phyloP scores from a whole-genome alignment of 305 asterid genomes.

The Solanum hybrid region DNA sequence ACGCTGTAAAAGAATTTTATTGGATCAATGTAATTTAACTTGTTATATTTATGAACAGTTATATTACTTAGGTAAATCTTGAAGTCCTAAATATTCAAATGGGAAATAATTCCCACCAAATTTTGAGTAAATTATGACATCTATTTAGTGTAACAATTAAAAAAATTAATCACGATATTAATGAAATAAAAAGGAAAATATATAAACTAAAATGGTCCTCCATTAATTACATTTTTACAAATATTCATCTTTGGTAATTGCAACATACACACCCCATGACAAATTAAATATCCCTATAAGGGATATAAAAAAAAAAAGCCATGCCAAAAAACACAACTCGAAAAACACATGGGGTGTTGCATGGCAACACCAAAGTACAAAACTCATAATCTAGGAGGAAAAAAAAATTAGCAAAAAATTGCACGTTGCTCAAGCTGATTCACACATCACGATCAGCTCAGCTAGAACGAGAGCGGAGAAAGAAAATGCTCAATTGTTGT shows the following conservation, averaged over 20 bases:
- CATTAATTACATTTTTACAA: not conserved
- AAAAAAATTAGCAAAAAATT: not conserved
- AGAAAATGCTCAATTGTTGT: slow-evolving; percentile 48
- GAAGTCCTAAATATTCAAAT: not conserved
- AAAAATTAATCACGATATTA: not conserved
- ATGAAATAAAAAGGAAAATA: not conserved
- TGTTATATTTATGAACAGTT: not conserved
- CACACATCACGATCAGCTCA: not conserved
- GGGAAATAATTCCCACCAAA: not conserved
- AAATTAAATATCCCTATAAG: not conserved
- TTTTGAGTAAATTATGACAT: not conserved
- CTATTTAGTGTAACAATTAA: not conserved
- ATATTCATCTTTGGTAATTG: slow-evolving; percentile 5
- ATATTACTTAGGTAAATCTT: not conserved
- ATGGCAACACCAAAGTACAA: not conserved
- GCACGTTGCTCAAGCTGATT: not conserved
- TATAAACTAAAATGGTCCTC: not conserved
- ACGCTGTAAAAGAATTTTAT: not conserved
- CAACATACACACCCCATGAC: slow-evolving; percentile 15
- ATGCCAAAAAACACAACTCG: slow-evolving; percentile 22
- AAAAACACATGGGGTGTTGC: slow-evolving; percentile 12
- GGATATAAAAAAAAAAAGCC: slow-evolving; percentile 2
- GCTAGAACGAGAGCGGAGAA: slow-evolving; percentile 24
- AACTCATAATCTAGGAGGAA: not conserved
- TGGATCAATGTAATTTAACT: not conserved